A percentile compares a stretch with the other conserved stretches of the same genome.
Evolutionary conservation across 345 rosid species (phyloP).

Genomic region (Sonneratia caseolaris): DNA sequence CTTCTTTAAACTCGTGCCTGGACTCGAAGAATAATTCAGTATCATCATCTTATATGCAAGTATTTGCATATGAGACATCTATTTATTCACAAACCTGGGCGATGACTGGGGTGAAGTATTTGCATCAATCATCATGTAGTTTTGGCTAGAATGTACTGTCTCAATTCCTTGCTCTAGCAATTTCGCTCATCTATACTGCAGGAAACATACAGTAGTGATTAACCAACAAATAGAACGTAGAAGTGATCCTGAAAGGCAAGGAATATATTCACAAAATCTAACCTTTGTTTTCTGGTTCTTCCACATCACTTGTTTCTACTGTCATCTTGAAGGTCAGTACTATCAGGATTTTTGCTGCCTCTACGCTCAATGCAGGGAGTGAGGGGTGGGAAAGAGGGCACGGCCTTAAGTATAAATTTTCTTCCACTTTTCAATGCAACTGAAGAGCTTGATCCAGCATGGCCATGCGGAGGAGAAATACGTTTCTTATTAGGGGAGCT

Average conservation of each 20-base stretch:
- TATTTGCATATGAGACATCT: not conserved
- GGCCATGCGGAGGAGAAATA: conserved; percentile 41
- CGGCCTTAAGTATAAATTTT: conserved; percentile 42
- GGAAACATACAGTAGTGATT: not conserved
- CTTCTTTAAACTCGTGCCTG: too few relatives aligned
- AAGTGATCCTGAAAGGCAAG: not conserved
- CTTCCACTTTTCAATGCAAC: conserved; percentile 38
- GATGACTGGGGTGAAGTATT: not conserved
- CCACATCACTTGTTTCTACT: not conserved
- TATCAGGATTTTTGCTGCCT: not conserved
- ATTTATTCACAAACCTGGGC: not conserved
- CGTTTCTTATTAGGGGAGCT: conserved; percentile 45
- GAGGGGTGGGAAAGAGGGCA: conserved; percentile 52
- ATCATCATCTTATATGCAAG: too few relatives aligned
- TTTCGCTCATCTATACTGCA: not conserved
- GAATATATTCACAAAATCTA: not conserved
- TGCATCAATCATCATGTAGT: not conserved
- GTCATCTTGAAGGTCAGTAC: not conserved
- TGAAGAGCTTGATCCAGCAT: conserved; percentile 24
- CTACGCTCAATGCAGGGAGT: conserved; percentile 25
- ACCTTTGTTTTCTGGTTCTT: not conserved
- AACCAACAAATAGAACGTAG: not conserved
- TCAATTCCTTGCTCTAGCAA: not conserved
- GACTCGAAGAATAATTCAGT: not conserved
- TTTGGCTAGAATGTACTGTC: not conserved